phyloP scores from a whole-genome alignment of 192 early-diverging fungal species.

The Backusella circina region DNA sequence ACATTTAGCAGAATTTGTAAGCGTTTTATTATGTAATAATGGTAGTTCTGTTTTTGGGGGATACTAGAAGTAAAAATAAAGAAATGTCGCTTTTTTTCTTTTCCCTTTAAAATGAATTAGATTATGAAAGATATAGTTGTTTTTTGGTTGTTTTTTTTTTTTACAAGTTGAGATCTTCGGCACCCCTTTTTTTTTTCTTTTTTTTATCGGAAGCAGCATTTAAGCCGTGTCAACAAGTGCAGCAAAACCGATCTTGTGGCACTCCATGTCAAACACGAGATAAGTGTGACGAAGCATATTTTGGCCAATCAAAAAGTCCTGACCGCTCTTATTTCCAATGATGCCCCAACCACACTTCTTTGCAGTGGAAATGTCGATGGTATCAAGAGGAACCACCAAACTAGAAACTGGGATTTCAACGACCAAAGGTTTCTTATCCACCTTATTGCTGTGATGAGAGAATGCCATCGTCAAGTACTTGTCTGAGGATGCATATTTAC shows the following conservation, averaged over 20 bases:
- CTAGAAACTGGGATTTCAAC: slow-evolving; percentile 12
- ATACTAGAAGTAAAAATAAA: neutral
- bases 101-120: neutral
- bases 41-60: neutral
- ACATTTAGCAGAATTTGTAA: neutral
- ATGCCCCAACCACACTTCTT: slow-evolving; percentile 27
- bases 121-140: neutral
- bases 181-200: neutral
- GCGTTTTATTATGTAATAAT: neutral
- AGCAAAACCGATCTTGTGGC: slow-evolving; percentile 18
- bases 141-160: too few species aligned
- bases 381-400: slow-evolving; percentile 24
- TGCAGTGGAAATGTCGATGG: neutral
- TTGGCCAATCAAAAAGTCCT: slow-evolving; percentile 17
- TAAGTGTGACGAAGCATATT: slow-evolving; percentile 14
- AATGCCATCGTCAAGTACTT: neutral
- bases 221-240: neutral
- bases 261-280: slow-evolving; percentile 18
- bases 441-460: slow-evolving; percentile 2
- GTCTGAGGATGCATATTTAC: slow-evolving; percentile 6
- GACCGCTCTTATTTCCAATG: neutral
- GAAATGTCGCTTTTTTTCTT: neutral
- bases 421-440: slow-evolving; percentile 15
- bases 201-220: neutral
- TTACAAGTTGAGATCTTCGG: too few species aligned